phyloP scores from a whole-genome alignment of 2,329 filamentous ascomycete genomes.

The Plectosphaerella plurivora region DNA sequence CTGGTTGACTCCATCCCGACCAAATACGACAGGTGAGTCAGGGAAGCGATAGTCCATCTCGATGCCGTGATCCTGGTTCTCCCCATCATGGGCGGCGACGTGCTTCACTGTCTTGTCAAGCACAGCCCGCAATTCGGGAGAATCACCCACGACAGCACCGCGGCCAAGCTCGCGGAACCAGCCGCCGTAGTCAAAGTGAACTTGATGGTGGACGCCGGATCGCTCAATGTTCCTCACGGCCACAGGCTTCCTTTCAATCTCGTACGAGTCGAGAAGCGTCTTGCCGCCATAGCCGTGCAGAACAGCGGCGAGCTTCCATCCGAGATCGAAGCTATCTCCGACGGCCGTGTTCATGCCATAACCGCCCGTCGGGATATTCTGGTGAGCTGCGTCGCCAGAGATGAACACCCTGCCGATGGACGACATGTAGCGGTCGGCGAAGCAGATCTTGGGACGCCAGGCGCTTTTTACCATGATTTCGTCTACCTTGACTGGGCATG shows the following conservation, averaged over 20 bases:
- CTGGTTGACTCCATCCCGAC: background rate
- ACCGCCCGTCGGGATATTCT: slow-evolving; percentile 25
- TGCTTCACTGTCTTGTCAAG: background rate
- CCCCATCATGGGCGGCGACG: slow-evolving; percentile 12
- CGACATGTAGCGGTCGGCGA: slow-evolving; percentile 17
- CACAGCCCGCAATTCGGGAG: background rate
- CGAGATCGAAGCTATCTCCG: slow-evolving; percentile 24
- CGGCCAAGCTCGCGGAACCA: background rate
- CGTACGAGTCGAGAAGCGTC: slow-evolving; percentile 17
- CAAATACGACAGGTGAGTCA: slow-evolving; percentile 18
- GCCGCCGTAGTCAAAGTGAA: background rate
- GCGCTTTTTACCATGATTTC: slow-evolving; percentile 14
- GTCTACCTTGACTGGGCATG: slow-evolving; percentile 14
- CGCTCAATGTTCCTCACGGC: slow-evolving; percentile 11
- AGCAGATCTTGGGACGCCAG: slow-evolving; percentile 15
- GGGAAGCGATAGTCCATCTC: slow-evolving; percentile 21
- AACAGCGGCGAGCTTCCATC: slow-evolving; percentile 25
- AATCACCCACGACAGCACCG: background rate
- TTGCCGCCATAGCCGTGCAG: slow-evolving; percentile 10
- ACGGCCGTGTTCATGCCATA: slow-evolving; percentile 30
- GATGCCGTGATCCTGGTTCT: slow-evolving; percentile 20
- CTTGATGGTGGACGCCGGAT: slow-evolving; percentile 4
- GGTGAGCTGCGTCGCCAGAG: slow-evolving; percentile 27
- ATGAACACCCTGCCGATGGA: slow-evolving; percentile 27
- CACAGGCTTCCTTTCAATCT: slow-evolving; percentile 15